Conservation (phyloP, 2,329 filamentous ascomycete species). For the Dactylonectria macrodidyma region DNA sequence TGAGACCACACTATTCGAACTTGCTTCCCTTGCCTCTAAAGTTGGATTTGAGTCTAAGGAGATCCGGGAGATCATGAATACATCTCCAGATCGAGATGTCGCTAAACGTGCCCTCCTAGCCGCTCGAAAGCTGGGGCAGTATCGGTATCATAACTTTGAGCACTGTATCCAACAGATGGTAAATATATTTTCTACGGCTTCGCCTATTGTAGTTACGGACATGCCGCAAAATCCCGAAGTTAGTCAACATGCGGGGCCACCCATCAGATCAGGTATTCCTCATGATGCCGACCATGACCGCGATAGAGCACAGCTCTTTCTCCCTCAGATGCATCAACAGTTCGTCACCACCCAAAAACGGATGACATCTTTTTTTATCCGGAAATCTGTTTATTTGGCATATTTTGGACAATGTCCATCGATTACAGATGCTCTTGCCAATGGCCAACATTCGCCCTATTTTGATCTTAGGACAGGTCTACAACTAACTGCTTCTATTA, state of each 20-base stretch:
- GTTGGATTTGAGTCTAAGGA: constrained; percentile 28
- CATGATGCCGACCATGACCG: background rate
- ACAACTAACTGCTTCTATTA: too few species aligned
- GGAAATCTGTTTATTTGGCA: constrained; percentile 5
- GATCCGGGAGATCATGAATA: constrained; percentile 22
- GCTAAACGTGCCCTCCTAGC: constrained; percentile 19
- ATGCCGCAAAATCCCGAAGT: background rate
- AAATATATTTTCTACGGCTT: background rate
- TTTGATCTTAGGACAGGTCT: too few species aligned
- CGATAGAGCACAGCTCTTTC: constrained; percentile 1
- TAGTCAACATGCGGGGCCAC: constrained; percentile 1
- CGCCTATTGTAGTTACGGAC: background rate
- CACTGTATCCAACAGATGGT: constrained; percentile 2
- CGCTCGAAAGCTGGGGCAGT: constrained; percentile 15
- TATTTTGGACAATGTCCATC: background rate
- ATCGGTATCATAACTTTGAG: constrained; percentile 17
- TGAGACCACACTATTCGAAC: constrained; percentile 26
- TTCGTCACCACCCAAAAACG: background rate
- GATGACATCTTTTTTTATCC: background rate
- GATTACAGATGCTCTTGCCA: too few species aligned
- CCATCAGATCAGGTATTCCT: constrained; percentile 1
- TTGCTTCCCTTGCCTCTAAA: constrained; percentile 22
- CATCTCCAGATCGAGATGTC: constrained; percentile 22
- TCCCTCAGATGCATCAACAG: background rate
- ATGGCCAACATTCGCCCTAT: too few species aligned